Base-by-base conservation (phyloP, 805 yeast species). In the Pichia thaimueangensis region DNA sequence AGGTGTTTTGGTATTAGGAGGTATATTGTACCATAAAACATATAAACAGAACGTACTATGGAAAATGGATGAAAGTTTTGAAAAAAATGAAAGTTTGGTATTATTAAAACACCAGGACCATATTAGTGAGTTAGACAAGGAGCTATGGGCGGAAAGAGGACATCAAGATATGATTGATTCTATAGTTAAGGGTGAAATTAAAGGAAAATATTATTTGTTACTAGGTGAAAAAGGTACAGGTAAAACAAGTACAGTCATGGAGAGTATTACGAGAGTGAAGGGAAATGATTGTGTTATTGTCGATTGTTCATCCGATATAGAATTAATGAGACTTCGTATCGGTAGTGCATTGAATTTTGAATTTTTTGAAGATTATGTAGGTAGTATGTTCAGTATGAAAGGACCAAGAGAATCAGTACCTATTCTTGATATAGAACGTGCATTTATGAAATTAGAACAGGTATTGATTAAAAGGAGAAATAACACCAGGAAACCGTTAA, bases 201-300 rank as follows among this genome's bases (percentile, higher is more conserved):
- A 61, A 6, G 94, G 95, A 0, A 59, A 91, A 15, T 86, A 85
- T 61, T 81, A 76, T 54, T 63, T 86, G 37, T 56, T 86, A 10
- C 73, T 86, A 31, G 95, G 95, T 24, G 95, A 85, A 57, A 85
- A 86, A 57, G 95, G 95, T 1, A 85, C 93, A 0, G 95, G 95
- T 2, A 85, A 85, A 56, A 80, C 88, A 1, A 80, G 91, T 1
- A 71, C 86, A 67, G 69, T 86, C 13, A 60, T 82, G 52, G 87
- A 85, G 49, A 73, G 87, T 3, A 75, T 86, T 68, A 72, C 77
- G 45, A 74, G 79, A 49, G 76, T 75, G 2, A 64, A 71, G 30
- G 86, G 89, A 0, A 60, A 63, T 39, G 76, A 80, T 52, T 85
- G 86, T 38, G 75, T 86, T 0, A 70, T 81, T 37, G 65, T 86